Conservation (phyloP, 495 filamentous ascomycete species). For the Neurospora sp. region DNA sequence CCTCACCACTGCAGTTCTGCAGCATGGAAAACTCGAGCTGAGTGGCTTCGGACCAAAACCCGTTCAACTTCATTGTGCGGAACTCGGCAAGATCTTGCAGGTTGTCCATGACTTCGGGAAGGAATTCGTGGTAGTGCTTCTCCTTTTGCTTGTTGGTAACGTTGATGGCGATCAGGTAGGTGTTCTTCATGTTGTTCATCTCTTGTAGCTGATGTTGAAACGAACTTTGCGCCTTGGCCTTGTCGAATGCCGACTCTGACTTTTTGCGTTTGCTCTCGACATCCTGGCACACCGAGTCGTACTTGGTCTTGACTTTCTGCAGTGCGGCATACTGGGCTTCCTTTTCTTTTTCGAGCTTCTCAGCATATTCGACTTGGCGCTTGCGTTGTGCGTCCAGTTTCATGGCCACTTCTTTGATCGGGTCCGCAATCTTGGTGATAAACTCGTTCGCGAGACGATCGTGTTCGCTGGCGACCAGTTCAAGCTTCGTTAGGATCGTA, state of each 20-base stretch:
- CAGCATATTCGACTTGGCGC: constrained; percentile 78
- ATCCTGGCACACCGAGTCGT: constrained; percentile 85
- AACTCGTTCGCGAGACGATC: constrained; percentile 73
- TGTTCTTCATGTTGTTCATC: constrained; percentile 98
- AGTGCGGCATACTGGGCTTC: constrained; percentile 75
- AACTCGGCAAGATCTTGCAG: constrained; percentile 86
- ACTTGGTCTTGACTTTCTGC: constrained; percentile 84
- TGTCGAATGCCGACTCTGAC: constrained; percentile 79
- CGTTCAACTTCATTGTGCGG: constrained; percentile 69
- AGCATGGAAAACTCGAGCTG: constrained; percentile 68
- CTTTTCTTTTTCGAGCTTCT: constrained; percentile 79
- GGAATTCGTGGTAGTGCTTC: constrained; percentile 92
- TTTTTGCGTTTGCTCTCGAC: constrained; percentile 94
- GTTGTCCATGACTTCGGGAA: constrained; percentile 89
- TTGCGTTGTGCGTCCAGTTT: constrained; percentile 91
- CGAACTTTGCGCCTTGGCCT: constrained; percentile 74
- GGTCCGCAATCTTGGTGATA: constrained; percentile 69
- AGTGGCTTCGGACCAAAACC: constrained; percentile 70
- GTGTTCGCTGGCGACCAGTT: constrained; percentile 80
- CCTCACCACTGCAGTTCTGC: constrained; percentile 55
- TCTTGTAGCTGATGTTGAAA: constrained; percentile 86
- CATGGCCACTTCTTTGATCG: constrained; percentile 56
- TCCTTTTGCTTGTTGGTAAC: constrained; percentile 95
- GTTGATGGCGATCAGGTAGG: constrained; percentile 89
- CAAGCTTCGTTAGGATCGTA: constrained; percentile 80